Percentiles rank a stretch among this genome's conserved stretches.
phyloP scores from a whole-genome alignment of 169 alveolate species.

The Eimeria maxima region DNA sequence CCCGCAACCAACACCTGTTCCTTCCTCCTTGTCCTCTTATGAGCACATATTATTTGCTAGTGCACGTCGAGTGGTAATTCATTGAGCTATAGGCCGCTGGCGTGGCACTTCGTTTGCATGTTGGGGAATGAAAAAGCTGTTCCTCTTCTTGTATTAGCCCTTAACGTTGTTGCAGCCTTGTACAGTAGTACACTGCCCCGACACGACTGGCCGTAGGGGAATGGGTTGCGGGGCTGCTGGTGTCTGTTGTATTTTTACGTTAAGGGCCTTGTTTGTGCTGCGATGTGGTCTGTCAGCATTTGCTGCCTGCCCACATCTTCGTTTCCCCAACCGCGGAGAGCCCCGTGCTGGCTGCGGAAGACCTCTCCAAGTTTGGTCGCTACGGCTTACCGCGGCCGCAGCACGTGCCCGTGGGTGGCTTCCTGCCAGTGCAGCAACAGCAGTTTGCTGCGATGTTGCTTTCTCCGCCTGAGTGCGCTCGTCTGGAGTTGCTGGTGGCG shows the following conservation, averaged over 20 bases:
- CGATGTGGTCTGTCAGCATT: slow-evolving; percentile 31
- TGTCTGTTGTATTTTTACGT: not conserved
- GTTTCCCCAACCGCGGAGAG: not conserved
- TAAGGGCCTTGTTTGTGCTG: not conserved
- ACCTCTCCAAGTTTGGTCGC: slow-evolving; percentile 24
- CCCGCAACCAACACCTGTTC: not conserved
- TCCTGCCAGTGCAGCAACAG: slow-evolving; percentile 64
- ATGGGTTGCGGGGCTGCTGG: not conserved
- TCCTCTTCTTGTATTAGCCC: not conserved
- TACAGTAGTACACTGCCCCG: not conserved
- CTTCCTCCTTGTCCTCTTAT: not conserved
- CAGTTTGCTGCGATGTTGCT: slow-evolving; percentile 38
- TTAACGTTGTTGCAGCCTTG: not conserved
- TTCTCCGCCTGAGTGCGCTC: slow-evolving; percentile 39
- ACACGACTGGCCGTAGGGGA: not conserved
- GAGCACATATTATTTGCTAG: not conserved
- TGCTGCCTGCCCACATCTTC: slow-evolving; percentile 41
- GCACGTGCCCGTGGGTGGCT: slow-evolving; percentile 64
- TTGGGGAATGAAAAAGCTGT: not conserved
- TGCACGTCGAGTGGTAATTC: not conserved
- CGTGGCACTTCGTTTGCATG: not conserved
- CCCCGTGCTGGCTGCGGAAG: slow-evolving; percentile 56
- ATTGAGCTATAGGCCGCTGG: not conserved
- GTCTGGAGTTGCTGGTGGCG: slow-evolving; percentile 71
- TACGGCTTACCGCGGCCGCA: slow-evolving; percentile 60